Conservation (phyloP, 257 asterid genomes). For the Handroanthus guayacan region DNA sequence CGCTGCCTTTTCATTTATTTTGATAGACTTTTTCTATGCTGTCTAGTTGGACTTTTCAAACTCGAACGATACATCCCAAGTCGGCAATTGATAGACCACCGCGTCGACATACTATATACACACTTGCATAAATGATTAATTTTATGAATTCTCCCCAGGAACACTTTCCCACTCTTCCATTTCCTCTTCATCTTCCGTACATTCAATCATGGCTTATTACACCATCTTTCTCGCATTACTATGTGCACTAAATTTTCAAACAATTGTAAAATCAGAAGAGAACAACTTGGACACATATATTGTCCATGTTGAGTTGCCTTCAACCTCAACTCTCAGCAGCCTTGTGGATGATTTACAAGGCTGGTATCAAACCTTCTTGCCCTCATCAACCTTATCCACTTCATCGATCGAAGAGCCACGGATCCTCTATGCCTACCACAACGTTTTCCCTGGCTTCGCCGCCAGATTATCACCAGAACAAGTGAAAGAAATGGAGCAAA, state of each 20-base stretch:
- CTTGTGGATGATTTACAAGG: slow-evolving; percentile 35
- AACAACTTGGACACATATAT: slow-evolving; percentile 39
- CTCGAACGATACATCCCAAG: not conserved
- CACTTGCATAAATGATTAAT: not conserved
- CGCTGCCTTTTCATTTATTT: not conserved
- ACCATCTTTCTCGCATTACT: slow-evolving; percentile 26
- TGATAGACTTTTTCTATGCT: not conserved
- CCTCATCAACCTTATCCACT: slow-evolving; percentile 30
- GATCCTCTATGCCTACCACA: slow-evolving; percentile 49
- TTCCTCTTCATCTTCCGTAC: not conserved
- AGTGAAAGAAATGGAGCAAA: slow-evolving; percentile 41
- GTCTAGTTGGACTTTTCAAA: not conserved
- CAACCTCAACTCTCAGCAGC: not conserved
- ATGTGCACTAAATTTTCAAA: not conserved
- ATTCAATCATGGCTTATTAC: slow-evolving; percentile 28
- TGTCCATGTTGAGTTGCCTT: slow-evolving; percentile 45
- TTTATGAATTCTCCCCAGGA: not conserved
- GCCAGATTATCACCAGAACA: slow-evolving; percentile 39
- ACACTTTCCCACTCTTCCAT: not conserved
- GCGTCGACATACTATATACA: slow-evolving; percentile 5
- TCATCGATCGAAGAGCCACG: slow-evolving; percentile 26
- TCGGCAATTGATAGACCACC: not conserved
- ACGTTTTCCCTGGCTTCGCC: slow-evolving; percentile 51
- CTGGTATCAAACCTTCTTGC: slow-evolving; percentile 51
- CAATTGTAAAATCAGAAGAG: slow-evolving; percentile 22